Percentiles rank a stretch among this genome's conserved stretches.
Evolutionary conservation across 1,284 basidiomycete species (phyloP).

Genomic region (Cystobasidium slooffiae): DNA sequence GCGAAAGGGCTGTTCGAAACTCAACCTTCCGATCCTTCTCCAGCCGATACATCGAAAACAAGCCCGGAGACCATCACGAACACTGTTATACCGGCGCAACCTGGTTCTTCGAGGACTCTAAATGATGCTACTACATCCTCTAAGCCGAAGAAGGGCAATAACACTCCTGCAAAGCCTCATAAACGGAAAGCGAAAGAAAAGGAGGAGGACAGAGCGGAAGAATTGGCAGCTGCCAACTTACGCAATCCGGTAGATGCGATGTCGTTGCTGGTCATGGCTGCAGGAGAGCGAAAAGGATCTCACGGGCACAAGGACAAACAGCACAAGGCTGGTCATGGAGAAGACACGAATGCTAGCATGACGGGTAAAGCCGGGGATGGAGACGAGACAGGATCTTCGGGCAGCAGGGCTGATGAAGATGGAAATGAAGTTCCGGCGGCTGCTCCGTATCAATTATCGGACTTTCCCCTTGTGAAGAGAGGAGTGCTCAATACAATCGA

Average conservation of each 20-base stretch:
- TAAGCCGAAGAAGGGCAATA: not conserved
- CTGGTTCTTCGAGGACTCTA: not conserved
- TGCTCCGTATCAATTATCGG: conserved; percentile 8
- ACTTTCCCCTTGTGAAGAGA: conserved; percentile 58
- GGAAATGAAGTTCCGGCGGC: not conserved
- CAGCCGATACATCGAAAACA: conserved; percentile 4
- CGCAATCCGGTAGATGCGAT: conserved; percentile 44
- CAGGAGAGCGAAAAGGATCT: conserved; percentile 29
- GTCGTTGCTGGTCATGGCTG: conserved; percentile 36
- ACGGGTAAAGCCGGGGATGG: not conserved
- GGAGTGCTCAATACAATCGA: conserved; percentile 56
- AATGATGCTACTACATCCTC: not conserved
- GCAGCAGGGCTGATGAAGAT: conserved; percentile 12
- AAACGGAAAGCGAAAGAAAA: conserved; percentile 27
- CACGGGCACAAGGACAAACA: conserved; percentile 8
- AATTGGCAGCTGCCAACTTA: conserved; percentile 42
- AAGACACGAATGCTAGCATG: not conserved
- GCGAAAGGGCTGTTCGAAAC: conserved; percentile 16
- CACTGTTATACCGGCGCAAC: not conserved
- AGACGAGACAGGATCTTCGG: conserved; percentile 6
- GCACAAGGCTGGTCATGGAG: not conserved
- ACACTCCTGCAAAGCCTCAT: not conserved
- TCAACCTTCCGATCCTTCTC: conserved; percentile 20
- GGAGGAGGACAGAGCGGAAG: conserved; percentile 29
- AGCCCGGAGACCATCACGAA: conserved; percentile 3